Conservation (phyloP, 495 filamentous ascomycete species). For the Lepraria neglecta region DNA sequence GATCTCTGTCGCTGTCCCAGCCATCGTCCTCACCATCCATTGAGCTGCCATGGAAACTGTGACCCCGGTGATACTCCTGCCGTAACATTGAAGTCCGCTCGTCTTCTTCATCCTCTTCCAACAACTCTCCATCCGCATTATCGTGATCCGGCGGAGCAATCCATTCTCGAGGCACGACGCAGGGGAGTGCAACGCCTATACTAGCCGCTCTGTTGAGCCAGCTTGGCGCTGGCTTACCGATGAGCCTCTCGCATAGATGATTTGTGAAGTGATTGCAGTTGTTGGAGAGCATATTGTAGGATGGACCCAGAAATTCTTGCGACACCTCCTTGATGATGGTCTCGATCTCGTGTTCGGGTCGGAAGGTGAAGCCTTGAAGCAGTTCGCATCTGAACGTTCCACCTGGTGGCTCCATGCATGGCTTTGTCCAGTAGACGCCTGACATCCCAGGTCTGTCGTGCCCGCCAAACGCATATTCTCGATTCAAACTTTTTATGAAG, state of each 20-base stretch:
- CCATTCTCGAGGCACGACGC: constrained; percentile 74
- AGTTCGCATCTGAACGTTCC: constrained; percentile 64
- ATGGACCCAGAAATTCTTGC: constrained; percentile 59
- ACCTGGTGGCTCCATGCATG: constrained; percentile 60
- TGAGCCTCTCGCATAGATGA: constrained; percentile 59
- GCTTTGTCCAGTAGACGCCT: constrained; percentile 73
- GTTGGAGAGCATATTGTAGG: constrained; percentile 68
- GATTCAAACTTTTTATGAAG: constrained; percentile 54
- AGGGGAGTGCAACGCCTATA: constrained; percentile 69
- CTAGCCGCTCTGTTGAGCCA: constrained; percentile 76
- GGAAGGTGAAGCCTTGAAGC: constrained; percentile 65
- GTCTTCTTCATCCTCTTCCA: constrained; percentile 50
- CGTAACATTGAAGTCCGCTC: constrained; percentile 52
- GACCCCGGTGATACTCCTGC: constrained; percentile 28
- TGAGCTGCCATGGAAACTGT: constrained; percentile 8
- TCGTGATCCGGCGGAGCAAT: constrained; percentile 68
- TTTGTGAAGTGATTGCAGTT: constrained; percentile 83
- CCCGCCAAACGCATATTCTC: constrained; percentile 78
- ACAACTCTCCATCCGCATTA: constrained; percentile 59
- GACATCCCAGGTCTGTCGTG: constrained; percentile 59
- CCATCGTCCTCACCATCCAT: constrained; percentile 20
- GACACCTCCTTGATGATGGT: constrained; percentile 57
- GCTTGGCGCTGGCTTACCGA: constrained; percentile 53
- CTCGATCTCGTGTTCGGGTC: constrained; percentile 57
- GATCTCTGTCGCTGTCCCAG: constrained; percentile 32